Evolutionary conservation across 306 rosid species (phyloP).

Genomic region (Dalbergia oliveri): DNA sequence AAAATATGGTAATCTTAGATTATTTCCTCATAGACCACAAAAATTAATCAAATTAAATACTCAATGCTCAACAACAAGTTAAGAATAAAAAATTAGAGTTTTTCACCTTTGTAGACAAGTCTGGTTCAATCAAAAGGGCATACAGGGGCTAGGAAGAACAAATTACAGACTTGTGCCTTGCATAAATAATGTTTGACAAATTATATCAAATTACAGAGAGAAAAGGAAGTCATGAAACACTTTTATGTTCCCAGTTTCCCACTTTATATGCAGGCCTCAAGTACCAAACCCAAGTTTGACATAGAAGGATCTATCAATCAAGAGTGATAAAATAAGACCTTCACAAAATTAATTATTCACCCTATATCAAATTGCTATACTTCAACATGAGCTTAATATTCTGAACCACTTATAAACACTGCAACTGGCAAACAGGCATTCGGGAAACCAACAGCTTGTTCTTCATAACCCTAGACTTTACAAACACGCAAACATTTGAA

Average conservation of each 20-base stretch:
- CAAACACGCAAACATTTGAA: slow-evolving; percentile 20
- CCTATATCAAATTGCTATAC: neutral
- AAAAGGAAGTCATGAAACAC: slow-evolving; percentile 18
- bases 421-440: slow-evolving; percentile 17
- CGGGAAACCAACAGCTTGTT: neutral
- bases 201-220: neutral
- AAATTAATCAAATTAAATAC: slow-evolving; percentile 9
- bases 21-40: slow-evolving; percentile 23
- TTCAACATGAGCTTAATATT: neutral
- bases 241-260: neutral
- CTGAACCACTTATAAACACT: slow-evolving; percentile 15
- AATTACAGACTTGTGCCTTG: neutral
- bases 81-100: slow-evolving; percentile 8
- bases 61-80: neutral
- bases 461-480: slow-evolving; percentile 6
- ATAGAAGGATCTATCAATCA: slow-evolving; percentile 26
- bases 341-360: slow-evolving; percentile 4
- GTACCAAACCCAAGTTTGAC: slow-evolving; percentile 30
- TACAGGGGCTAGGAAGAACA: neutral
- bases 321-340: slow-evolving; percentile 1
- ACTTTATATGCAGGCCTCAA: neutral
- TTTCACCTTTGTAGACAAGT: neutral
- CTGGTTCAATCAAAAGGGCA: slow-evolving; percentile 7
- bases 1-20: slow-evolving; percentile 1
- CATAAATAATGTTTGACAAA: slow-evolving; percentile 11